A percentile compares a stretch with the other conserved stretches of the same genome.
These are phyloP conservation scores for Coelastrella sp. DNA, from an alignment of 139 green algal genomes.

Conservation along the genomic window DNA sequence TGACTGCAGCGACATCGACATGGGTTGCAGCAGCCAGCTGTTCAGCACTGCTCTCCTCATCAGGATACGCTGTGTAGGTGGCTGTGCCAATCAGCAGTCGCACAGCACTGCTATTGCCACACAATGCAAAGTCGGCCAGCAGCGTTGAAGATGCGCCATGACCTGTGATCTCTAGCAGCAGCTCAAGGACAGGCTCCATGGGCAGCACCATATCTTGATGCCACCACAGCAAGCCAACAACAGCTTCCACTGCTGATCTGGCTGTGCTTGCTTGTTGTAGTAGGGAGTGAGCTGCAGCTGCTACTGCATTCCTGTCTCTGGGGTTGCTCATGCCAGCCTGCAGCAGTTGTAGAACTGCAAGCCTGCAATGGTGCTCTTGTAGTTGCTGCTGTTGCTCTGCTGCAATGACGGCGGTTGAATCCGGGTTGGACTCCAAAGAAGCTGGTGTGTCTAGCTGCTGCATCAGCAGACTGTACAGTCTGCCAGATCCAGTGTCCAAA, in stretches of 20 bases:
- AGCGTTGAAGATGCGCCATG: no score
- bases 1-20: no score
- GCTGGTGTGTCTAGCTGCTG: not conserved
- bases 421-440: no score
- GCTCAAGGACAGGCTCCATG: not conserved
- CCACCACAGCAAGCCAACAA: not conserved
- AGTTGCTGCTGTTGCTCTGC: not conserved
- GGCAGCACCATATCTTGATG: constrained; percentile 2
- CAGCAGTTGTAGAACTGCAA: not conserved
- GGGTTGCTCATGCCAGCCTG: not conserved
- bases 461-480: constrained; percentile 5
- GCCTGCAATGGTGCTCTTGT: not conserved
- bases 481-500: not conserved
- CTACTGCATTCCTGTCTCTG: constrained; percentile 4
- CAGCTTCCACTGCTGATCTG: not conserved
- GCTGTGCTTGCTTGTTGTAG: not conserved
- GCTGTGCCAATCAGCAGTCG: constrained; percentile 6
- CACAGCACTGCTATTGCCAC: not conserved
- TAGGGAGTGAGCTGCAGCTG: no score
- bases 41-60: not conserved
- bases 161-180: constrained; percentile 1
- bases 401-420: not conserved
- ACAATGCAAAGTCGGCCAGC: not conserved
- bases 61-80: not conserved
- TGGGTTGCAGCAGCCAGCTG: not conserved